A percentile compares a stretch with the other conserved stretches of the same genome.
These are phyloP conservation scores for Vaccinium macrocarpon DNA, from an alignment of 148 eudicot genomes.

Conservation along the genomic window DNA sequence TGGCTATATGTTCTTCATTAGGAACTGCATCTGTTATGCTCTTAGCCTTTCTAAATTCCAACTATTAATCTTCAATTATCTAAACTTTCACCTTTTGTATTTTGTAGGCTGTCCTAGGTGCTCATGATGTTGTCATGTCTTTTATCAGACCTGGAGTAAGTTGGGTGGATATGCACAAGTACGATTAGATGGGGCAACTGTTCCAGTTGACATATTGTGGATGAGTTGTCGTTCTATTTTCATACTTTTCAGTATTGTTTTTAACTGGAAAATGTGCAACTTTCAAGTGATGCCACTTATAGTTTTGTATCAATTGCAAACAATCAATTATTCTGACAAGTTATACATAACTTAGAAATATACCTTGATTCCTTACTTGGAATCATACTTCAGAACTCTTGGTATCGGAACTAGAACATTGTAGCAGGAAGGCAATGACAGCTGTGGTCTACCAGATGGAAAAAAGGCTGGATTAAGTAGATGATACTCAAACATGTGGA, in stretches of 20 bases:
- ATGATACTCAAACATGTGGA: neutral
- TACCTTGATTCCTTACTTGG: neutral
- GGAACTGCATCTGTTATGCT: neutral
- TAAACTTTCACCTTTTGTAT: neutral
- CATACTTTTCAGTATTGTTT: neutral
- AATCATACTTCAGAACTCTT: neutral
- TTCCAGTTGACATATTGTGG: neutral
- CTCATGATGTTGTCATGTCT: constrained; percentile 86
- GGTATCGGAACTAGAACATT: neutral
- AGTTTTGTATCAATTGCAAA: neutral
- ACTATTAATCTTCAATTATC: neutral
- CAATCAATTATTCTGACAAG: neutral
- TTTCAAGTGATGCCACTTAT: neutral
- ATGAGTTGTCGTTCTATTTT: neutral
- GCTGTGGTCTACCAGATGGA: neutral
- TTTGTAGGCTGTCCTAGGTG: constrained; percentile 90
- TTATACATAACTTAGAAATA: neutral
- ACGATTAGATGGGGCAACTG: constrained; percentile 27
- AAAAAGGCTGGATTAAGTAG: neutral
- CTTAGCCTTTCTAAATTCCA: neutral
- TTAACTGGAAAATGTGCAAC: neutral
- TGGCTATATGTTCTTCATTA: neutral
- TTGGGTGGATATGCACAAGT: constrained; percentile 99
- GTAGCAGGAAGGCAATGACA: neutral
- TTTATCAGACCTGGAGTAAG: constrained; percentile 86